Evolutionary conservation across 75 land plant genomes (phyloP).

Genomic region (Azolla pinnata): DNA sequence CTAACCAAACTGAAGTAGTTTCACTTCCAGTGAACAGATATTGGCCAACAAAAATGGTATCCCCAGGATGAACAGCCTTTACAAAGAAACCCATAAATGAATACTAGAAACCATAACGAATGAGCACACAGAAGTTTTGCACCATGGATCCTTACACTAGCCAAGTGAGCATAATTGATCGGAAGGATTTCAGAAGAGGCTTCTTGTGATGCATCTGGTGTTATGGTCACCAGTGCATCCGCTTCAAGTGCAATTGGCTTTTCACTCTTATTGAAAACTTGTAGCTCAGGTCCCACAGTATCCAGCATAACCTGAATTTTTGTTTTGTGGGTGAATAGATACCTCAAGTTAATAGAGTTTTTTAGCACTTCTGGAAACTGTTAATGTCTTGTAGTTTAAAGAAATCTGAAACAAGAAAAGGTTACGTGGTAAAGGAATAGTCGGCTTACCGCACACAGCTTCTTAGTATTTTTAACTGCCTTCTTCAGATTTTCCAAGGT

Average conservation of each 20-base stretch:
- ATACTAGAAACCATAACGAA: too few species aligned
- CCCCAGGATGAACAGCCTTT: slow-evolving; percentile 75
- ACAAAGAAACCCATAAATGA: slow-evolving; percentile 4
- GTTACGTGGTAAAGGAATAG: too few species aligned
- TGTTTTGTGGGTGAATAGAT: too few species aligned
- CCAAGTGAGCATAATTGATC: slow-evolving; percentile 54
- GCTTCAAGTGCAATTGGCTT: slow-evolving; percentile 52
- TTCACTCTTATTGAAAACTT: slow-evolving; percentile 53
- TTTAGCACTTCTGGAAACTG: too few species aligned
- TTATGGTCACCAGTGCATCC: slow-evolving; percentile 50
- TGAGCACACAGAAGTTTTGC: too few species aligned
- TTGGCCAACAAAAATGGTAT: slow-evolving; percentile 89
- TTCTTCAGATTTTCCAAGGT: slow-evolving; percentile 73
- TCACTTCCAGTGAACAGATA: slow-evolving; percentile 95
- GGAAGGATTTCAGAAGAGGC: slow-evolving; percentile 64
- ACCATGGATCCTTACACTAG: too few species aligned
- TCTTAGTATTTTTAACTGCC: slow-evolving; percentile 58
- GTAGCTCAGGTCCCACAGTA: slow-evolving; percentile 83
- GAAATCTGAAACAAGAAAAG: too few species aligned
- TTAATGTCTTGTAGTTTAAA: too few species aligned
- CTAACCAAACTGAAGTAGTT: slow-evolving; percentile 94
- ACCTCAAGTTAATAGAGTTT: too few species aligned
- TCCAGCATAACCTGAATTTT: slow-evolving; percentile 90
- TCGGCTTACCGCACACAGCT: slow-evolving; percentile 82
- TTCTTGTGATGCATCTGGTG: slow-evolving; percentile 55